Evolutionary conservation across 192 early-diverging fungal genomes (phyloP).

Genomic region (Phlyctochytrium bullatum): DNA sequence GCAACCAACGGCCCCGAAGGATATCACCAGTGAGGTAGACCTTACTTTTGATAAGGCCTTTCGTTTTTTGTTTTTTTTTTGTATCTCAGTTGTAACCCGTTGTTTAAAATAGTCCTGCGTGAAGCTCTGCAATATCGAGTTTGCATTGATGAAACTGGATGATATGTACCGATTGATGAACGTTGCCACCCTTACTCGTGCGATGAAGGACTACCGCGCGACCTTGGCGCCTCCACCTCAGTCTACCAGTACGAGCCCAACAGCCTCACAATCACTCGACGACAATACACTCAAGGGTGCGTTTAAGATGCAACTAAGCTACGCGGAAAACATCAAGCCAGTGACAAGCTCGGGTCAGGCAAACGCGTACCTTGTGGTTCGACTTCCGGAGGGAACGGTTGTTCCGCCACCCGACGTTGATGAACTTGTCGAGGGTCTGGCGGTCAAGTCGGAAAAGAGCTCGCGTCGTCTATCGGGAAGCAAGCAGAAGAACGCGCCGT

Average conservation of each 20-base stretch:
- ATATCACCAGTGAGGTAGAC: constrained; percentile 48
- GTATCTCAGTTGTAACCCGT: background rate
- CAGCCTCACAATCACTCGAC: constrained; percentile 1
- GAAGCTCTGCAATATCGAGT: constrained; percentile 56
- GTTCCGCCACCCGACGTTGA: constrained; percentile 35
- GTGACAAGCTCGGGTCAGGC: constrained; percentile 52
- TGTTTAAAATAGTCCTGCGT: constrained; percentile 42
- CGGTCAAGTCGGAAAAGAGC: no score
- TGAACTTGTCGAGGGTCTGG: background rate
- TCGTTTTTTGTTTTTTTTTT: background rate
- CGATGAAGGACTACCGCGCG: constrained; percentile 36
- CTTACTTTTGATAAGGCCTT: background rate
- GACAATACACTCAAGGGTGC: constrained; percentile 42
- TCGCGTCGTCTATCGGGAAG: no score
- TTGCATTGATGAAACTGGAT: constrained; percentile 47
- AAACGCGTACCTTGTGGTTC: constrained; percentile 50
- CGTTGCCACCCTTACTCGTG: constrained; percentile 37
- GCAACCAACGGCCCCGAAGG: constrained; percentile 34
- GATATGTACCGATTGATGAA: constrained; percentile 58
- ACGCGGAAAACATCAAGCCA: constrained; percentile 56
- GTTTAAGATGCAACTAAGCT: constrained; percentile 46
- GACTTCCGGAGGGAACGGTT: constrained; percentile 54
- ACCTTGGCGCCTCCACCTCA: constrained; percentile 21
- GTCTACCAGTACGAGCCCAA: constrained; percentile 16
- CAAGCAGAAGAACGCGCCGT: constrained; percentile 2